Percentiles rank a stretch among this genome's conserved stretches.
These are phyloP conservation scores for Paraleonurus japonicus DNA, from an alignment of 257 asterid species.

Conservation along the genomic window DNA sequence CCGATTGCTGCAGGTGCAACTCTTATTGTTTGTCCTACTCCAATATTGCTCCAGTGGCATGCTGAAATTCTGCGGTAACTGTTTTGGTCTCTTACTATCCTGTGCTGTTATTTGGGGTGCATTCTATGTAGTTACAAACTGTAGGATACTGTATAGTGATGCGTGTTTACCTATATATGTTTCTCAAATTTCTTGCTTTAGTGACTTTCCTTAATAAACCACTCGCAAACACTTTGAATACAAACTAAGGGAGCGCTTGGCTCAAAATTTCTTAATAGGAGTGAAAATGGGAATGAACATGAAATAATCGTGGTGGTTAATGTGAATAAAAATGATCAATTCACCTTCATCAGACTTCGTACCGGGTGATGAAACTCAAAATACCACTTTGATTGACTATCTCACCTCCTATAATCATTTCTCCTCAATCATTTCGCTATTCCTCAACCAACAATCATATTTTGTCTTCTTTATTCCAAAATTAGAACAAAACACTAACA, in stretches of 20 bases:
- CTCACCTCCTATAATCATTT: no score
- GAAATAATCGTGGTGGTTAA: no score
- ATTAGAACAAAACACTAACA: no score
- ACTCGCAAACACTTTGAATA: neutral
- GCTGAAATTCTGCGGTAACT: constrained; percentile 91
- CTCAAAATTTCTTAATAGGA: no score
- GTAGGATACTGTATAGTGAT: constrained; percentile 6
- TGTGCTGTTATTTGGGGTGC: constrained; percentile 24
- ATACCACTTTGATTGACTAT: no score
- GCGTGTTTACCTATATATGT: neutral
- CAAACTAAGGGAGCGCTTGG: neutral
- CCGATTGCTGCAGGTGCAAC: constrained; percentile 92
- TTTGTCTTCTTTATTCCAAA: no score
- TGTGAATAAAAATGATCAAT: no score
- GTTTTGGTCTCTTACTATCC: constrained; percentile 31
- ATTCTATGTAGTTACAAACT: neutral
- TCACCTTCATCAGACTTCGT: no score
- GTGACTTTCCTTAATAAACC: neutral
- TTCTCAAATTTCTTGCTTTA: constrained; percentile 9
- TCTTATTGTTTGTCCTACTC: constrained; percentile 96
- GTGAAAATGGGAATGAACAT: no score
- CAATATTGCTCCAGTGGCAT: constrained; percentile 98
- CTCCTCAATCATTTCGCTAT: no score
- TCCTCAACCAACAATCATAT: no score
- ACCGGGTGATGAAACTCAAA: no score